A percentile compares a stretch with the other conserved stretches of the same genome.
phyloP scores from a whole-genome alignment of 164 flowering plant genomes.

The Magnolia officinalis region DNA sequence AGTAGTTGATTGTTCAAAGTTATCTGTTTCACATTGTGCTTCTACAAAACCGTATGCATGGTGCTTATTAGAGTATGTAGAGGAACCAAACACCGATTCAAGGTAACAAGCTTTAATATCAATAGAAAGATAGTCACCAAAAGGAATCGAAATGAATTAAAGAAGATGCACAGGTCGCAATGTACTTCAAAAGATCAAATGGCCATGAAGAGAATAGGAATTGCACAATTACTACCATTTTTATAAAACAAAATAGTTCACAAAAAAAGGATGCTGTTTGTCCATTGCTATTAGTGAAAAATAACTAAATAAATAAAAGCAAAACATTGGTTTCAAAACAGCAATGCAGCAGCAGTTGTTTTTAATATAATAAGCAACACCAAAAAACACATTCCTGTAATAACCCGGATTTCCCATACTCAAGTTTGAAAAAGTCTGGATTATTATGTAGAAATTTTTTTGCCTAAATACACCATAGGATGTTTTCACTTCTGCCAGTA shows the following conservation, averaged over 20 bases:
- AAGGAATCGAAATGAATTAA: neutral
- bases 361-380: no score
- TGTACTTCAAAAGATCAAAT: neutral
- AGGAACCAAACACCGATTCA: neutral
- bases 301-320: neutral
- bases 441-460: no score
- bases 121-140: neutral
- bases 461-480: no score
- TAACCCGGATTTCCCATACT: no score
- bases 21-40: conserved; percentile 45
- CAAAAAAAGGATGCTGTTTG: neutral
- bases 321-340: neutral
- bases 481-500: no score
- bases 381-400: no score
- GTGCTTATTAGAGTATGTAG: neutral
- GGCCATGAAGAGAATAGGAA: no score
- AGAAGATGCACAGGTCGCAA: neutral
- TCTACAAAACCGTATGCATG: conserved; percentile 34
- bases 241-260: no score
- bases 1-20: conserved; percentile 42
- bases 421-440: no score
- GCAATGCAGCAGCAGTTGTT: no score
- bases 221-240: no score
- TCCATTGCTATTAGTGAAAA: neutral
- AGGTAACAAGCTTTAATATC: neutral